Conservation (phyloP, 176 grass and related monocot species). For the Avena insularis region DNA sequence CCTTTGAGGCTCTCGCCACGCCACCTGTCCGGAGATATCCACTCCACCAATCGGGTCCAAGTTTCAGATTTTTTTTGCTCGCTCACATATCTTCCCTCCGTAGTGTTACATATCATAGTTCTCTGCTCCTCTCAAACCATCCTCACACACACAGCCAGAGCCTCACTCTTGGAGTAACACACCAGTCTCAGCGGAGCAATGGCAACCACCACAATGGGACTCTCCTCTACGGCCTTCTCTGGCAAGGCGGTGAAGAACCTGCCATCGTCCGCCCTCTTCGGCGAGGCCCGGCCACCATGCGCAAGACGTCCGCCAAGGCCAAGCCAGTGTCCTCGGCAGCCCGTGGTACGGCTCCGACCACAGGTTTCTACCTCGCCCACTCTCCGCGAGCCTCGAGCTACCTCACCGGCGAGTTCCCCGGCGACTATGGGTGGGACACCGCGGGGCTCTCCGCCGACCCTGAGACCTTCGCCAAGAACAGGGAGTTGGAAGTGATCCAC, state of each 20-base stretch:
- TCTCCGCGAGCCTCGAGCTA: conserved; percentile 78
- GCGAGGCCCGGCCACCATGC: conserved; percentile 53
- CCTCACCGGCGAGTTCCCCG: conserved; percentile 85
- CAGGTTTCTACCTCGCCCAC: not conserved
- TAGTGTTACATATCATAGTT: not conserved
- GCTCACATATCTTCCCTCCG: not conserved
- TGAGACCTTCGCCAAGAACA: conserved; percentile 91
- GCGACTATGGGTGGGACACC: conserved; percentile 94
- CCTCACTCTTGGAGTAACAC: not conserved
- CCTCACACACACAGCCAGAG: not conserved
- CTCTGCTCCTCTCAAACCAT: not conserved
- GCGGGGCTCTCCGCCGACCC: conserved; percentile 71
- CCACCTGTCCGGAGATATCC: conserved; percentile 20
- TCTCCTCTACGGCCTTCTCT: too few species aligned
- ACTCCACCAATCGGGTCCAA: conserved; percentile 40
- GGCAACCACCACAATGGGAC: too few species aligned
- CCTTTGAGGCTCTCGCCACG: not conserved
- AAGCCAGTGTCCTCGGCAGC: conserved; percentile 60
- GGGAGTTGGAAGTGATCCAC: conserved; percentile 90
- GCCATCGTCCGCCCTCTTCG: too few species aligned
- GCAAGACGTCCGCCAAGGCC: conserved; percentile 53
- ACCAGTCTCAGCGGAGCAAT: not conserved
- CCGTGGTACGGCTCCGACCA: conserved; percentile 89
- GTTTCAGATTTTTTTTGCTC: conserved; percentile 18
- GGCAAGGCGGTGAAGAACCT: too few species aligned